Percentiles rank a stretch among this genome's conserved stretches.
Evolutionary conservation across 169 alveolate genomes (phyloP).

Genomic region (Plasmodium berghei): DNA sequence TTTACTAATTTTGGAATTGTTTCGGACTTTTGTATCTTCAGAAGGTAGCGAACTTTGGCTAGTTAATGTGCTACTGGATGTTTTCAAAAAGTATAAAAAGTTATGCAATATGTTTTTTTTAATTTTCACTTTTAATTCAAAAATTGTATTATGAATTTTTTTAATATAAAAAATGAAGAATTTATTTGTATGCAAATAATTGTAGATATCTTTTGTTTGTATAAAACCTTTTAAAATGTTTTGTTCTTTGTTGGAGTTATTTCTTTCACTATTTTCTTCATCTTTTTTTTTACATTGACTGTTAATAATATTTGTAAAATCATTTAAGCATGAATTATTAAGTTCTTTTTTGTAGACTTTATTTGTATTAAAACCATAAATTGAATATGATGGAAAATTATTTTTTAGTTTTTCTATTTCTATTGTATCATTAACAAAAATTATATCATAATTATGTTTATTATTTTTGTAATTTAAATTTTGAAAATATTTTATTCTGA

Average conservation of each 20-base stretch:
- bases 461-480: constrained; percentile 69
- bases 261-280: background rate
- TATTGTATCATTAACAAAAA: constrained; percentile 42
- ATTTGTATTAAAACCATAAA: constrained; percentile 32
- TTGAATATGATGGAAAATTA: constrained; percentile 15
- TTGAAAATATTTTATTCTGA: constrained; percentile 57
- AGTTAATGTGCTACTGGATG: background rate
- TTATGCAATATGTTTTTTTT: constrained; percentile 52
- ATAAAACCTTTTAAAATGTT: background rate
- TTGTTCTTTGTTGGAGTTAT: background rate
- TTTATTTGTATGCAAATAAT: constrained; percentile 40
- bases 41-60: background rate
- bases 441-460: constrained; percentile 62
- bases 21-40: background rate
- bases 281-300: constrained; percentile 12
- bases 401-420: constrained; percentile 64
- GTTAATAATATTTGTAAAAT: constrained; percentile 33
- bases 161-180: constrained; percentile 48
- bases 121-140: constrained; percentile 45
- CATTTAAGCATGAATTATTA: constrained; percentile 12
- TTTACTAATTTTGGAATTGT: background rate
- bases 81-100: constrained; percentile 47
- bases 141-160: constrained; percentile 31
- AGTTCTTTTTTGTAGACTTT: constrained; percentile 36
- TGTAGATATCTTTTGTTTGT: constrained; percentile 40